Percentiles rank a stretch among this genome's conserved stretches.
Conservation (phyloP, 768 basidiomycete species). For the Termitomyces sp. region DNA sequence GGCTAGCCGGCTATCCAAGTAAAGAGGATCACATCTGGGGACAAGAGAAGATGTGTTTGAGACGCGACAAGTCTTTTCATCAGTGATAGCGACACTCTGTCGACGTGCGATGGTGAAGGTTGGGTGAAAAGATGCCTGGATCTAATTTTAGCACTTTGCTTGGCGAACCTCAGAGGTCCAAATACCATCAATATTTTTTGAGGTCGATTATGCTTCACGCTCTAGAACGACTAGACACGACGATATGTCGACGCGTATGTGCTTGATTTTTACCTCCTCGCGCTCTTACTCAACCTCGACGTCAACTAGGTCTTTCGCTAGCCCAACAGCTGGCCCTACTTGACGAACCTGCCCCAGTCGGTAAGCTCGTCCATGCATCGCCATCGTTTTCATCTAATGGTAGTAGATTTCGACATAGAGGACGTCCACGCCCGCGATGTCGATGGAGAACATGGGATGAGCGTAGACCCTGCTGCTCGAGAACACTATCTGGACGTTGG, state of each 20-base stretch:
- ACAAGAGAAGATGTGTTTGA: not conserved
- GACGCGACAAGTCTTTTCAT: not conserved
- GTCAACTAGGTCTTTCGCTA: constrained; percentile 44
- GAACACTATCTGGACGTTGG: constrained; percentile 87
- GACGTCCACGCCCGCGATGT: constrained; percentile 51
- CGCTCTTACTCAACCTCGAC: not conserved
- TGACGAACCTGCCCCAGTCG: constrained; percentile 62
- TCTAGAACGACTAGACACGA: not conserved
- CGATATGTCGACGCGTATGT: constrained; percentile 13
- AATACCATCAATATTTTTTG: constrained; percentile 14
- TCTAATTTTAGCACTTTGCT: constrained; percentile 1
- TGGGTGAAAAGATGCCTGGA: not conserved
- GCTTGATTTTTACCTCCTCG: not conserved
- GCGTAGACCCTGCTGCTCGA: constrained; percentile 34
- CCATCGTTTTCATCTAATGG: constrained; percentile 4
- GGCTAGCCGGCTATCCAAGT: not conserved
- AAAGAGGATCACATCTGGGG: not conserved
- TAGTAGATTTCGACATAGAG: constrained; percentile 72
- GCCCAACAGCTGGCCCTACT: constrained; percentile 82
- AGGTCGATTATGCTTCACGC: not conserved
- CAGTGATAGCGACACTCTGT: not conserved
- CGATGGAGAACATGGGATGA: constrained; percentile 35
- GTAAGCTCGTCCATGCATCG: constrained; percentile 32
- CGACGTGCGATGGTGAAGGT: not conserved
- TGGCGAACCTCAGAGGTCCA: not conserved